Evolutionary conservation across 2,329 filamentous ascomycete genomes (phyloP).

Genomic region (Tolypocladium capitatum): DNA sequence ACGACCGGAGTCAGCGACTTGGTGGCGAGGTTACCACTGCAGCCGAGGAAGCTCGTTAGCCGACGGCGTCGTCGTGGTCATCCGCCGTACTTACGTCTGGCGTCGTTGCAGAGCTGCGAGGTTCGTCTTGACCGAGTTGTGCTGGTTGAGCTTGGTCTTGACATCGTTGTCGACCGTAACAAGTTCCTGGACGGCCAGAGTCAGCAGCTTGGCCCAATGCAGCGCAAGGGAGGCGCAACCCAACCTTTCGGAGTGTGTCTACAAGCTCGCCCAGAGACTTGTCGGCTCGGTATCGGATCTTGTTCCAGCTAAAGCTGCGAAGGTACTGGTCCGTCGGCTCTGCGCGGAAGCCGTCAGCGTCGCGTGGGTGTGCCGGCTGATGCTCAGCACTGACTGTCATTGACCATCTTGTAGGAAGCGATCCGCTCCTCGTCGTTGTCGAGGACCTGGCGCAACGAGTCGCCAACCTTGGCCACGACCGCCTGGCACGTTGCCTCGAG

Average conservation of each 20-base stretch:
- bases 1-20: constrained; percentile 88
- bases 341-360: constrained; percentile 26
- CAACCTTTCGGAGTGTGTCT: constrained; percentile 74
- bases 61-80: neutral
- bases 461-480: constrained; percentile 77
- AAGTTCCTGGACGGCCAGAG: constrained; percentile 49
- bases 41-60: constrained; percentile 3
- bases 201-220: constrained; percentile 1
- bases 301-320: constrained; percentile 86
- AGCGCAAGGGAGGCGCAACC: neutral
- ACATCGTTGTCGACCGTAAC: constrained; percentile 90
- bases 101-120: constrained; percentile 70
- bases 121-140: constrained; percentile 80
- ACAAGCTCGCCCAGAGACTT: constrained; percentile 80
- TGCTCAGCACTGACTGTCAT: constrained; percentile 57
- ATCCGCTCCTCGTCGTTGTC: constrained; percentile 76
- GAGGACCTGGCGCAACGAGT: constrained; percentile 70
- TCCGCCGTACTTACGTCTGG: constrained; percentile 54
- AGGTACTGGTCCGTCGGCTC: constrained; percentile 95
- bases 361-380: neutral
- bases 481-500: constrained; percentile 66
- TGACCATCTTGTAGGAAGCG: constrained; percentile 79
- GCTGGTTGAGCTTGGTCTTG: constrained; percentile 86
- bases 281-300: constrained; percentile 90
- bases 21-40: constrained; percentile 79